Evolutionary conservation across 2,329 filamentous ascomycete species (phyloP), one percentile per base, ranked within the genome.

Genomic region (Cladosporium sp.): DNA sequence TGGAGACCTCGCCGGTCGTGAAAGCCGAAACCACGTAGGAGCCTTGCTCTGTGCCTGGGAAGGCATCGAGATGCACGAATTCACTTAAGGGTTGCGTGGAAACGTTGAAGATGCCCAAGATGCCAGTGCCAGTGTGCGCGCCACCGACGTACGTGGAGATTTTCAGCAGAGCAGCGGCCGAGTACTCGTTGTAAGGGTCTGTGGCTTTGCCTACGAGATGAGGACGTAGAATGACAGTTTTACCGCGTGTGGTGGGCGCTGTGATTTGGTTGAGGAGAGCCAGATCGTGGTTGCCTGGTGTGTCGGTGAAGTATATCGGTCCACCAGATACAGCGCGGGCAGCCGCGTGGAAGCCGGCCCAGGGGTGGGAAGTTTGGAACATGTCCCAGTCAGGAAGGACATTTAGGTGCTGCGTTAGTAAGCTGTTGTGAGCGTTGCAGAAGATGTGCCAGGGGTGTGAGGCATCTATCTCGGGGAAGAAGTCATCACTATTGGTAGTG

Each of bases 401-500:
- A 71, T 97, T 97, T 35, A 98, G 82, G 73, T 95, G 89, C 68
- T 92, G 88, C 1, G 90, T 93, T 16, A 98, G 82, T 0, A 98
- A 82, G 35, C 87, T 84, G 75, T 96, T 97, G 78, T 97, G 91
- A 0, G 94, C 94, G 74, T 98, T 99, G 69, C 90, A 88, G 83
- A 96, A 99, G 40, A 98, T 85, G 77, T 99, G 95, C 94, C 95
- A 99, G 0, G 93, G 87, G 68, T 99, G 95, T 7, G 90, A 92
- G 0, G 87, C 85, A 0, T 89, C 86, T 4, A 93, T 85, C 53
- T 93, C 87, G 0, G 95, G 95, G 77, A 96, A 97, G 82, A 93
- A 99, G 78, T 98, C 91, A 68, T 89, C 93, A 21, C 52, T 55
- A 28, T 28, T 6, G 18, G 12, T 21, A 8, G 8, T 33, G 29